A percentile compares a stretch with the other conserved stretches of the same genome.
Evolutionary conservation across 139 green algal species (phyloP).

Genomic region (Spirogloea muscicola): DNA sequence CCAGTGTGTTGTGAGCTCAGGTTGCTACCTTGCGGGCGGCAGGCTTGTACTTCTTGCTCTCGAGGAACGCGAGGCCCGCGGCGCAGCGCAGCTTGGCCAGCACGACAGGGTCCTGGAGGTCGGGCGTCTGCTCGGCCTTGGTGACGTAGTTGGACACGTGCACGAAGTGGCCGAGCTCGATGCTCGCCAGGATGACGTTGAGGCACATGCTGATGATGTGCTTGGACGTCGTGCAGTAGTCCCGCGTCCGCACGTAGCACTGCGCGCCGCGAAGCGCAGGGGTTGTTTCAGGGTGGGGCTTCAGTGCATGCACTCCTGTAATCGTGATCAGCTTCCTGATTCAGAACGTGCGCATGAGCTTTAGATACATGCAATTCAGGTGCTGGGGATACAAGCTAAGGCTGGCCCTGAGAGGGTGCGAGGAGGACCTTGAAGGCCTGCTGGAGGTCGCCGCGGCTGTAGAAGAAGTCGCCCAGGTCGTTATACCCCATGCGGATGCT

Average conservation of each 20-base stretch:
- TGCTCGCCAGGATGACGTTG: conserved; percentile 64
- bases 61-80: conserved; percentile 60
- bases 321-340: too few species aligned
- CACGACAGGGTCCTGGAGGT: conserved; percentile 31
- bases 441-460: conserved; percentile 74
- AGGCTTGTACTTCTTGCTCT: conserved; percentile 69
- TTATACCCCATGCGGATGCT: conserved; percentile 83
- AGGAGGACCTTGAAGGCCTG: conserved; percentile 85
- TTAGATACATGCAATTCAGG: too few species aligned
- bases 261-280: too few species aligned
- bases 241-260: conserved; percentile 78
- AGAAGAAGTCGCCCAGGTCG: conserved; percentile 80
- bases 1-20: too few species aligned
- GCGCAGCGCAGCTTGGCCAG: conserved; percentile 65
- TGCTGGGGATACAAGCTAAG: too few species aligned
- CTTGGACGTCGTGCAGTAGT: conserved; percentile 86
- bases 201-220: conserved; percentile 89
- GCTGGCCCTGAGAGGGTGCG: too few species aligned
- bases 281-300: too few species aligned
- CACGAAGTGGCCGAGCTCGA: conserved; percentile 79
- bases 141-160: conserved; percentile 82
- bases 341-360: too few species aligned
- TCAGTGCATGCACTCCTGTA: too few species aligned
- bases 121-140: conserved; percentile 68
- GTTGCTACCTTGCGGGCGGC: conserved; percentile 71